Evolutionary conservation across 2,329 filamentous ascomycete species (phyloP).

Genomic region (Colletotrichum neosansevieriae): DNA sequence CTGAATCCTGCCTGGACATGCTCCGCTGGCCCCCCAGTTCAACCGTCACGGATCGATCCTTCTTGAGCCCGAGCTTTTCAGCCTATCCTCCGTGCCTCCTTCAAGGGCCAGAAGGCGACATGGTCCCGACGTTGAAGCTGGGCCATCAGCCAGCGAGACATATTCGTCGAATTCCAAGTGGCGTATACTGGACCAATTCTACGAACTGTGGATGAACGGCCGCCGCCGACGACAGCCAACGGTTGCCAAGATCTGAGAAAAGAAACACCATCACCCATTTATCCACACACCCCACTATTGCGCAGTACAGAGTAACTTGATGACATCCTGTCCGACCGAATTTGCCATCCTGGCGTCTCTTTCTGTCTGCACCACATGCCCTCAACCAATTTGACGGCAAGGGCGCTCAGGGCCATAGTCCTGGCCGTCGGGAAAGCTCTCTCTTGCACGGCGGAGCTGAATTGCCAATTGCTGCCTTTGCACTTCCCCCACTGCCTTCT

Average conservation of each 20-base stretch:
- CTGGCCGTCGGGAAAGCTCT: neutral
- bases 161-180: constrained; percentile 24
- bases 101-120: neutral
- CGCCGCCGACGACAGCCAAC: constrained; percentile 35
- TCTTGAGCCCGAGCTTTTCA: constrained; percentile 30
- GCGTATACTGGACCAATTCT: neutral
- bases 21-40: constrained; percentile 20
- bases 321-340: too few species aligned
- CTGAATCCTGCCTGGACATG: constrained; percentile 7
- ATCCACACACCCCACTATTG: neutral
- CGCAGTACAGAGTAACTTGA: constrained; percentile 1
- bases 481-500: neutral
- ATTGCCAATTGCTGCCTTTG: neutral
- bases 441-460: neutral
- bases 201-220: constrained; percentile 1
- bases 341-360: too few species aligned
- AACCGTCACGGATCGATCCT: constrained; percentile 32
- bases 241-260: constrained; percentile 36
- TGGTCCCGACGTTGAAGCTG: neutral
- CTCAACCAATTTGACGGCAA: neutral
- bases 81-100: constrained; percentile 11
- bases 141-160: constrained; percentile 26
- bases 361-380: neutral
- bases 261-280: constrained; percentile 22
- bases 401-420: neutral